phyloP scores from a whole-genome alignment of 768 basidiomycete species.

The Dendrothele bispora region DNA sequence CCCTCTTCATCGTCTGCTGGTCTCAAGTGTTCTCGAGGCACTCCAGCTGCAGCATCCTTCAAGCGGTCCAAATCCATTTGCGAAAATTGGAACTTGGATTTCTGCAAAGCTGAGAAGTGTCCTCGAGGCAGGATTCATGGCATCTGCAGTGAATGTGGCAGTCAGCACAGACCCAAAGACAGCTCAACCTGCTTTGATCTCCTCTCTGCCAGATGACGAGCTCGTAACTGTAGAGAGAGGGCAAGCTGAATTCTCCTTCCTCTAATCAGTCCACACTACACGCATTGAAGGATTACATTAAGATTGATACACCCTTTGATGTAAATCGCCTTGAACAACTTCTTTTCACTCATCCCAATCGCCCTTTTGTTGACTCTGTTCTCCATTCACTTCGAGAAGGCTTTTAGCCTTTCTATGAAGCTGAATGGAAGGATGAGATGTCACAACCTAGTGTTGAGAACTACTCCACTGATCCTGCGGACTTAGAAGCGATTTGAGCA shows the following conservation, averaged over 20 bases:
- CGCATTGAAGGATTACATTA: slow-evolving; percentile 13
- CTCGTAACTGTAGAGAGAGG: background rate
- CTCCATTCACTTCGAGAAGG: slow-evolving; percentile 22
- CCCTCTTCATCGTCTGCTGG: too few relatives aligned
- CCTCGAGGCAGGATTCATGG: too few relatives aligned
- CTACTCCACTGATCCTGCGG: slow-evolving; percentile 8
- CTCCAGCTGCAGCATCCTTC: too few relatives aligned
- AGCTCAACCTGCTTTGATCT: too few relatives aligned
- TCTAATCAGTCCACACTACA: slow-evolving; percentile 12
- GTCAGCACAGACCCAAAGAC: too few relatives aligned
- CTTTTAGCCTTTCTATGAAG: slow-evolving; percentile 31
- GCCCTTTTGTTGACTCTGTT: slow-evolving; percentile 25
- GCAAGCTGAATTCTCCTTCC: slow-evolving; percentile 5
- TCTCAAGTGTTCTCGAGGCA: too few relatives aligned
- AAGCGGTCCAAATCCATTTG: too few relatives aligned
- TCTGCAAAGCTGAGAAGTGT: too few relatives aligned
- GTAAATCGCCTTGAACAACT: slow-evolving; percentile 21
- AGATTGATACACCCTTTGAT: slow-evolving; percentile 27
- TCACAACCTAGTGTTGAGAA: slow-evolving; percentile 9
- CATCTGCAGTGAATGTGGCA: too few relatives aligned
- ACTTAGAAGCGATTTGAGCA: slow-evolving; percentile 13
- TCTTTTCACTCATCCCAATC: slow-evolving; percentile 26
- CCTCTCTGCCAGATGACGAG: background rate
- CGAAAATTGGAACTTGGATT: too few relatives aligned
- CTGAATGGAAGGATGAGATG: slow-evolving; percentile 14